Evolutionary conservation across 441 rosid species (phyloP), one percentile per base, ranked within the genome.

Genomic region (Aquilaria agallochum): DNA sequence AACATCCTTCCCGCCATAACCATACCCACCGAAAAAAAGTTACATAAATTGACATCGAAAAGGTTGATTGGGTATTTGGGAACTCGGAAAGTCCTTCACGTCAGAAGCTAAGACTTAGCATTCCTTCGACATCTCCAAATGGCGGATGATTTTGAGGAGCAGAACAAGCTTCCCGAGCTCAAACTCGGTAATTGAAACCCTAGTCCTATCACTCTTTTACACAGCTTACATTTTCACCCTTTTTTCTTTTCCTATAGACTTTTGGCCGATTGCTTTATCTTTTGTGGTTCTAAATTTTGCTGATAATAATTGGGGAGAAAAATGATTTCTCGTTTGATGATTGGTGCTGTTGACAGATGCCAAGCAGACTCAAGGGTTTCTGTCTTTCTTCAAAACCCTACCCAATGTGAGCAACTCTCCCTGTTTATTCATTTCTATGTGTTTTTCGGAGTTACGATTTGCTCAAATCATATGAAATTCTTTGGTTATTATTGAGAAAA

Each of bases 331-430:
- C 42, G 42, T 36, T 36, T 3, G 42, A 36, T 36, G 42, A 36
- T 8, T 36, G 42, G 5, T 36, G 42, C 4, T 70, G 42, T 60
- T 58, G 61, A 49, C 55, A 93, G 98, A 92, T 84, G 89, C 88
- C 55, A 92, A 87, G 80, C 99, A 95, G 75, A 93, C 98, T 67
- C 96, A 89, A 73, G 98, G 99, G 68, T 95, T 95, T 79, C 89
- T 95, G 61, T 84, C 93, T 8, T 95, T 95, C 87, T 95, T 88
- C 89, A 95, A 84, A 82, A 84, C 90, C 68, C 90, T 95, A 57
- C 90, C 93, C 60, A 74, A 55, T 66, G 99, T 95, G 82, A 83
- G 87, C 50, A 14, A 30, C 27, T 50, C 5, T 59, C 27, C 20
- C 20, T 2, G 27, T n/a, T 55, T 55, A 47, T 15, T 36, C 40